Evolutionary conservation across 768 basidiomycete genomes (phyloP), one percentile per base, ranked within the genome.

Genomic region (Boletus sp.): DNA sequence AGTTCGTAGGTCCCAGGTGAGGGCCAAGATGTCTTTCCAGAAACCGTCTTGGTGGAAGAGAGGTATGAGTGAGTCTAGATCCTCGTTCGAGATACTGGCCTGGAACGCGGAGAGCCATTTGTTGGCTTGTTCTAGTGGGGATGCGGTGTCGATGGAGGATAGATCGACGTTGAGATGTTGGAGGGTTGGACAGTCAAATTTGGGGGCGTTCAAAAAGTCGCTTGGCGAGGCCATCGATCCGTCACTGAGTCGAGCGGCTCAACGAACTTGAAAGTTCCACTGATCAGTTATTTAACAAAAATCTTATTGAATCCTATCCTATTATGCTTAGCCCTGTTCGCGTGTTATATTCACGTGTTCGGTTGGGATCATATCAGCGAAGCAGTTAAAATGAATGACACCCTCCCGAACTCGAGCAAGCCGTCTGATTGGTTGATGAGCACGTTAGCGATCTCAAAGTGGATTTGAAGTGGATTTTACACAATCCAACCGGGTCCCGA

Each of bases 1-100:
- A 1, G 80, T 80, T 7, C 80, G 77, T 59, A 86, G 76, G 62
- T 80, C 75, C 77, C 79, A 83, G 1, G 85, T 84, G 42, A 84
- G 67, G 1, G 79, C 68, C 14, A 82, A 64, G 32, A 79, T 71
- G 62, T 85, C 84, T 20, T 80, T 73, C 84, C 83, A 84, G 55
- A 76, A 71, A 1, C 67, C 67, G 18, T 51, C 46, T 32, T 62
- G 56, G 40, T 65, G 65, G 36, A 71, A 73, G 28, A 66, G 58
- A 20, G 28, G 24, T 1, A 59, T 2, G 20, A 62, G 4, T 0
- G 52, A 40, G 29, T 52, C 46, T 1, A 49, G 6, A 6, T 64
- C 57, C 12, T 45, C 48, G n/a, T 18, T 47, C 7, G 50, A 50
- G 15, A 63, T 8, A 4, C 54, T 50, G 15, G 45, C 28, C 0